phyloP scores from a whole-genome alignment of 805 yeast genomes.

The Ogataea parapolymorpha region DNA sequence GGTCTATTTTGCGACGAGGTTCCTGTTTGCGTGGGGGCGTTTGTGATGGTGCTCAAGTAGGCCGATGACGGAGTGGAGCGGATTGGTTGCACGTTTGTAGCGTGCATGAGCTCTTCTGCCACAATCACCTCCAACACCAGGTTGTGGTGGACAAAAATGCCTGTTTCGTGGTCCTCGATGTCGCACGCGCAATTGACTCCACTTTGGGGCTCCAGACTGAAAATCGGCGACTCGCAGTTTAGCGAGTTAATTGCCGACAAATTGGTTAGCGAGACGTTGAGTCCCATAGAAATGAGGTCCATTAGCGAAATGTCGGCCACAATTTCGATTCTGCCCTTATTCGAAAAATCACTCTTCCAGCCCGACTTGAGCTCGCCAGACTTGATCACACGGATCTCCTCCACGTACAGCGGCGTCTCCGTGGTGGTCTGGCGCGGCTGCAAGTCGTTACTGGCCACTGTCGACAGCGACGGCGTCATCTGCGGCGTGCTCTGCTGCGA shows the following conservation, averaged over 20 bases:
- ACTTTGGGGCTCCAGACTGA: constrained; percentile 23
- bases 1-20: constrained; percentile 1
- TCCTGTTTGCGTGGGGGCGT: constrained; percentile 4
- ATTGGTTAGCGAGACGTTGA: constrained; percentile 29
- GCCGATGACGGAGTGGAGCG: constrained; percentile 17
- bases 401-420: constrained; percentile 44
- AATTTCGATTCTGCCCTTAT: constrained; percentile 74
- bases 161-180: constrained; percentile 75
- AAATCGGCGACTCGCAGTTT: constrained; percentile 32
- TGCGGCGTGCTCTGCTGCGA: constrained; percentile 9
- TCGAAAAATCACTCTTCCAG: constrained; percentile 90
- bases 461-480: constrained; percentile 6
- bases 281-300: constrained; percentile 52
- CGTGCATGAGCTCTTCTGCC: constrained; percentile 76
- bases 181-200: constrained; percentile 69
- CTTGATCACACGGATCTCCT: constrained; percentile 70
- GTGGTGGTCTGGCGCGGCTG: constrained; percentile 12
- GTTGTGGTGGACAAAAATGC: constrained; percentile 72
- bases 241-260: constrained; percentile 31
- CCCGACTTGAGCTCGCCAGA: constrained; percentile 85
- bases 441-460: not conserved
- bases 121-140: constrained; percentile 86
- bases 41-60: constrained; percentile 11
- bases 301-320: constrained; percentile 67
- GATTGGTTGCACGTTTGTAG: constrained; percentile 20